A percentile compares a stretch with the other conserved stretches of the same genome.
These are phyloP conservation scores for Graphiopsis chlorocephala DNA, from an alignment of 2,329 filamentous ascomycete genomes.

Conservation along the genomic window DNA sequence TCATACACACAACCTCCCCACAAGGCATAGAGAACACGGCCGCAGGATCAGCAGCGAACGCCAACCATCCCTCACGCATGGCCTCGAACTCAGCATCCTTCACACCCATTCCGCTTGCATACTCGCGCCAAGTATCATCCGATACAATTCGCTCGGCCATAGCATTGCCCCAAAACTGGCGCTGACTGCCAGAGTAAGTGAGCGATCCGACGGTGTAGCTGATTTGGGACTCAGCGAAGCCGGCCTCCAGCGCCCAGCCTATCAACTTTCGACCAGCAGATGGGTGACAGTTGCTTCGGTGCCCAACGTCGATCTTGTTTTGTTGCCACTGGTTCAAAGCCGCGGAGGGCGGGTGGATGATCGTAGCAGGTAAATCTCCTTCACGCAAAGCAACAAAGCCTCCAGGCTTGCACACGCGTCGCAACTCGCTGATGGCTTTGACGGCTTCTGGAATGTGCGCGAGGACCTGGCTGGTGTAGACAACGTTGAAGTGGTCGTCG, in stretches of 20 bases:
- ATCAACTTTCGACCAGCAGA: background rate
- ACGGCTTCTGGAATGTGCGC: slow-evolving; percentile 54
- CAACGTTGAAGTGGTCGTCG: slow-evolving; percentile 56
- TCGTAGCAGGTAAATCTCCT: background rate
- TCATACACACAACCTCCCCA: background rate
- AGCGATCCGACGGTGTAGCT: background rate
- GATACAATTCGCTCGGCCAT: background rate
- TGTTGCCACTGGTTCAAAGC: background rate
- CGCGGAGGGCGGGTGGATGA: background rate
- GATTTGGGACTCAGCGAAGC: background rate
- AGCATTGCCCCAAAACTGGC: background rate
- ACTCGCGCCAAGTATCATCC: background rate
- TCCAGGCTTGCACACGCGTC: slow-evolving; percentile 49
- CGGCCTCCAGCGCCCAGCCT: background rate
- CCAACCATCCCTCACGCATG: background rate
- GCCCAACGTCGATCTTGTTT: background rate
- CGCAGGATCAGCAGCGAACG: background rate
- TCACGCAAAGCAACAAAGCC: slow-evolving; percentile 31
- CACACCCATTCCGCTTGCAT: background rate
- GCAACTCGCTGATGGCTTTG: slow-evolving; percentile 51
- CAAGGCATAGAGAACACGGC: slow-evolving; percentile 2
- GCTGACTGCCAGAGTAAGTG: background rate
- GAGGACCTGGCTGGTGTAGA: slow-evolving; percentile 57
- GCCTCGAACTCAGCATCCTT: background rate
- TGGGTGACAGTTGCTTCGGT: background rate